Base-by-base conservation (phyloP, 306 rosid species). In the Rubus parviflorus region DNA sequence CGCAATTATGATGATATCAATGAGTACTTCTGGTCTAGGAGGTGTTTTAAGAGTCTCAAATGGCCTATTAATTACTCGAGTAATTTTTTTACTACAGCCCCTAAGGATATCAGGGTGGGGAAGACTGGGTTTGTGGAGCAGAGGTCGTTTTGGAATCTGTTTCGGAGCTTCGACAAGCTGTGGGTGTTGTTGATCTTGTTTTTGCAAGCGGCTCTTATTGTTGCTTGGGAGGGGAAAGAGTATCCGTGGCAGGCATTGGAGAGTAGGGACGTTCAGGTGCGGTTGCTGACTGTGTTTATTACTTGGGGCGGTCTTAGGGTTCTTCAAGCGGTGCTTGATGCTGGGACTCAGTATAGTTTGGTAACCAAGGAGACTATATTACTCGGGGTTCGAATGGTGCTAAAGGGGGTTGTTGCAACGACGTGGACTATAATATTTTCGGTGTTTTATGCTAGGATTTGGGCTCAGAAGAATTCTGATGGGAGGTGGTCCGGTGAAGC, bases 41-140 rank as follows among this genome's bases (percentile, higher is more conserved):
- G 96, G 88, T 94, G 98, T 80, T 90, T 94, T 64, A 76, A 72
- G 68, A 89, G 38, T 58, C 84, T 94, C 1, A 53, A 64, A 16
- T 94, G 98, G 98, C 98, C 98, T 22, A 7, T 90, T 19, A 76
- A 79, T 37, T 45, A 57, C 1, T 67, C 47, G 10, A 77, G 93
- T 70, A 94, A 91, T 71, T 94, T 94, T 81, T 81, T 94, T 20
- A 85, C 87, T 25, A 92, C 92, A 3, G 81, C 90, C 1, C 84
- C 87, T 0, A 94, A 92, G 86, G 73, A 8, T 0, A 77, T 16
- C 61, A 83, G 97, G 10, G 92, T 94, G 1, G 98, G 98, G 86
- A 94, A 94, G 91, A 94, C 98, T 0, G 98, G 98, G 15, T 94
- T 89, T 75, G 98, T 94, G 78, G 98, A 94, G 86, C 97, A 87